Conservation (phyloP, 202 grass and related monocot species). For the Bolboschoenoplectus hybrid region DNA sequence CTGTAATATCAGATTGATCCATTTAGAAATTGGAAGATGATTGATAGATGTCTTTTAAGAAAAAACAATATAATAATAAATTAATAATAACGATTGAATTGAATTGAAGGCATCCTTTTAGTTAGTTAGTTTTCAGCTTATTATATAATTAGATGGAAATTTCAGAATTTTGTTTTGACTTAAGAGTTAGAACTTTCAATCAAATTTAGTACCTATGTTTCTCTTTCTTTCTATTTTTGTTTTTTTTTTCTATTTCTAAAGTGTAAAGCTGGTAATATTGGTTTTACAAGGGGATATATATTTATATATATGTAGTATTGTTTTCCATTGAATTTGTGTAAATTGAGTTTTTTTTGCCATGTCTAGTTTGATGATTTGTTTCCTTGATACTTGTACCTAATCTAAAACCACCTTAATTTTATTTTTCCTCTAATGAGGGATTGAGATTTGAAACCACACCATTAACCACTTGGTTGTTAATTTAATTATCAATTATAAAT, state of each 20-base stretch:
- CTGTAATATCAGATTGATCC: slow-evolving; percentile 36
- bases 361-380: neutral
- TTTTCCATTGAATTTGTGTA: neutral
- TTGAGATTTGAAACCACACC: neutral
- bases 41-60: slow-evolving; percentile 19
- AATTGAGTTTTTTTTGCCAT: neutral
- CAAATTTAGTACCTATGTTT: slow-evolving; percentile 2
- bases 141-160: neutral
- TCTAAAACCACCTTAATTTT: neutral
- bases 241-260: neutral
- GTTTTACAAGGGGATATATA: slow-evolving; percentile 13
- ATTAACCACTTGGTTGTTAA: neutral
- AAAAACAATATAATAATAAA: neutral
- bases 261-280: neutral
- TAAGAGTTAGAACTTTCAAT: neutral
- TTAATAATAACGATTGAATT: slow-evolving; percentile 19
- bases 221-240: neutral
- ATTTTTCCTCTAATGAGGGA: neutral
- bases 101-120: neutral
- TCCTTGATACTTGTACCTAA: neutral
- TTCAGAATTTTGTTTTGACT: neutral
- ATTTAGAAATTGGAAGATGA: slow-evolving; percentile 29
- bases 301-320: neutral
- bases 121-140: neutral
- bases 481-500: too few species aligned